Evolutionary conservation across 495 filamentous ascomycete genomes (phyloP), one percentile per base, ranked within the genome.

Genomic region (Aspergillus ostianus): DNA sequence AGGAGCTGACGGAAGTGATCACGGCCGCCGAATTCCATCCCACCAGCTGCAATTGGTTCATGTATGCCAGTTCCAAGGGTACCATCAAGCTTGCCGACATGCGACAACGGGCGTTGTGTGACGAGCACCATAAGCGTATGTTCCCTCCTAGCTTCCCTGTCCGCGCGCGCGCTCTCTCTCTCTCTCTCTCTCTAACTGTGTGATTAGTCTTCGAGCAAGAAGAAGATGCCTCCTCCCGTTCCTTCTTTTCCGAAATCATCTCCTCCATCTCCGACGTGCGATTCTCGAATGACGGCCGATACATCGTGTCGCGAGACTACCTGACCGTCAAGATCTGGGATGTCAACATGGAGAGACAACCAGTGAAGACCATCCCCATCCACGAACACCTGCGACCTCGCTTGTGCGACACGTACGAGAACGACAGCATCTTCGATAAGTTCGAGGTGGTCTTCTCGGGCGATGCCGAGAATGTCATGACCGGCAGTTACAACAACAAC

Each of bases 271-370:
- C 94, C 15, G 94, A 98, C 69, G 94, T 98, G 48, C 90, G 94
- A 54, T 98, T 98, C 75, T 97, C 94, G 20, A 85, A 91, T 62
- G 94, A 98, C 69, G 94, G 94, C 65, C 85, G 92, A 56, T 98
- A 98, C 77, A 98, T 98, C 61, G 87, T 98, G 36, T 98, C 94
- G 6, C 88, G 94, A 57, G 94, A 98, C 73, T 98, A 98, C 74
- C 80, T 98, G 59, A 98, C 94, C 1, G 94, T 98, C 67, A 98
- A 98, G 81, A 98, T 98, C 65, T 98, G 94, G 94, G 94, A 98
- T 71, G 92, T 98, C 64, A 95, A 93, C 73, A 98, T 97, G 94
- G 94, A 98, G 74, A 84, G 90, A 30, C 90, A 94, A 60, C 94
- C 94, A 0, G 84, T 98, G 59, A 98, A 98, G 82, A 98, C 95